Evolutionary conservation across 1,284 basidiomycete species (phyloP).

Genomic region (Rhizoctonia solani): DNA sequence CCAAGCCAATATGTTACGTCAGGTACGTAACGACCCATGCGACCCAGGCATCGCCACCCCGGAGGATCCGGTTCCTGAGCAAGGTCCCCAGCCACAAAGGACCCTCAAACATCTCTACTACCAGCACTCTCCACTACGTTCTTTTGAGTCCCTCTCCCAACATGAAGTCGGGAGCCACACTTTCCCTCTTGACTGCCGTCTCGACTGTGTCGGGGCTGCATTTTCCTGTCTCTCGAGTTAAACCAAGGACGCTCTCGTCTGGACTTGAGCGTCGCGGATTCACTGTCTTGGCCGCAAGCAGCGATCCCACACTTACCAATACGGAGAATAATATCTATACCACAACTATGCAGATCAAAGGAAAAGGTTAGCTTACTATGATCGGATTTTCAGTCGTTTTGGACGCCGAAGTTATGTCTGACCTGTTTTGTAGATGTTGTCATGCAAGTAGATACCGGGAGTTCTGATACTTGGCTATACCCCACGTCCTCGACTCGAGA

Average conservation of each 20-base stretch:
- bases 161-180: conserved; percentile 19
- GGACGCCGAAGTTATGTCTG: no score
- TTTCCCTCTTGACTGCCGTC: conserved; percentile 5
- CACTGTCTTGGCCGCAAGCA: not conserved
- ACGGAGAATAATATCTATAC: conserved; percentile 24
- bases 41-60: no score
- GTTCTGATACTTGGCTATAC: conserved; percentile 27
- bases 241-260: not conserved
- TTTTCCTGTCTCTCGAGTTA: conserved; percentile 15
- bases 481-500: not conserved
- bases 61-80: no score
- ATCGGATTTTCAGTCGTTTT: not conserved
- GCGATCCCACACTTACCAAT: conserved; percentile 1
- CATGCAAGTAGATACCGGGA: conserved; percentile 25
- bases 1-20: no score
- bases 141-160: no score
- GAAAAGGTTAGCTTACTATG: conserved; percentile 1
- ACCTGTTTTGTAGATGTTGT: conserved; percentile 3
- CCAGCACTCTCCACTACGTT: not conserved
- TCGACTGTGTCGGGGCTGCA: conserved; percentile 16
- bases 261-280: not conserved
- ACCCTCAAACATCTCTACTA: no score
- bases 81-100: no score
- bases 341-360: conserved; percentile 2
- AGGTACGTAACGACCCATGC: no score